Base-by-base conservation (phyloP, 805 yeast genomes). In the Brettanomyces nanus region DNA sequence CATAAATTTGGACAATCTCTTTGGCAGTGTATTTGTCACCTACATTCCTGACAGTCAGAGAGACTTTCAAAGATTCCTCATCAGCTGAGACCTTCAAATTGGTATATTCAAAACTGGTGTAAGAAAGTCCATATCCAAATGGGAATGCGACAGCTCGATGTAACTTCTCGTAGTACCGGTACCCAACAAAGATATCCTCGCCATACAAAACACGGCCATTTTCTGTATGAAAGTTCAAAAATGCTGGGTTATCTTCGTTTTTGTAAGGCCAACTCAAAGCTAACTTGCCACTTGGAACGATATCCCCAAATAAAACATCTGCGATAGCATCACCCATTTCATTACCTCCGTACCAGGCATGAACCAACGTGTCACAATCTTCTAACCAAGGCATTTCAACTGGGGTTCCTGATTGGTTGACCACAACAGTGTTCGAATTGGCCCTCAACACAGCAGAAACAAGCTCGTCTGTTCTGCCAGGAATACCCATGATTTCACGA, bases 171-270 rank as follows among this genome's bases (percentile, higher is more conserved):
- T 73, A 79, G 59, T 59, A 74, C 41, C 75, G 61, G 61, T 78
- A 77, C 15, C 84, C 85, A 37, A 77, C 73, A 52, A 65, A 77
- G 33, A 78, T 70, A 49, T 77, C 82, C 53, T 79, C 85, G 41
- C 84, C 82, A 46, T 78, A 79, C 39, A 70, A 48, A 25, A 69
- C 73, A 37, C 68, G 58, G 31, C 82, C 81, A 48, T 65, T 65
- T 48, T 69, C 69, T 6, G 77, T 61, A 21, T 61, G 59, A 59
- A 61, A 74, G 57, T 68, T 73, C 48, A 73, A 55, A 54, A 53
- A 76, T 0, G 80, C 66, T 11, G 83, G 82, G 44, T 70, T 74
- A 54, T 77, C 80, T 46, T 70, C 65, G 33, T 63, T 46, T 43
- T 56, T 63, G 38, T 60, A 51, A 26, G 83, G 82, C 68, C 70